Evolutionary conservation across 176 grass and related monocot genomes (phyloP).

Genomic region (Musa schizocarpa): DNA sequence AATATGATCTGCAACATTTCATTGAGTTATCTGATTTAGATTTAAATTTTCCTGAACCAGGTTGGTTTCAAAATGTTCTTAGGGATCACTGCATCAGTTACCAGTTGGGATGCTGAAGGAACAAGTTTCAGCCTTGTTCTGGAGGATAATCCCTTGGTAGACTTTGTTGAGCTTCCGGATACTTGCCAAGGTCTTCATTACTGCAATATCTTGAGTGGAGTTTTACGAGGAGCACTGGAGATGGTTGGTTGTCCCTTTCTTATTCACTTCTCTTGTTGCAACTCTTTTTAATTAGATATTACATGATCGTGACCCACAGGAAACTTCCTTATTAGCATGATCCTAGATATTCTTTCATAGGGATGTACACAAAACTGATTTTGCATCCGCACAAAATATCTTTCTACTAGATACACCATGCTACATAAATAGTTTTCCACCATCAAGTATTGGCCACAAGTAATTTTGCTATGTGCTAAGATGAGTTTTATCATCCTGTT

Average conservation of each 20-base stretch:
- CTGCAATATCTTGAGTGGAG: slow-evolving; percentile 89
- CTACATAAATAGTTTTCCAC: too few species aligned
- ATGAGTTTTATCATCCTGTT: too few species aligned
- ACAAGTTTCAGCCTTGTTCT: slow-evolving; percentile 85
- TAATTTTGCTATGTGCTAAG: too few species aligned
- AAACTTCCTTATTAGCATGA: not conserved
- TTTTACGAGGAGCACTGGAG: slow-evolving; percentile 86
- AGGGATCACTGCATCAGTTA: slow-evolving; percentile 78
- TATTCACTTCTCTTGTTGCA: not conserved
- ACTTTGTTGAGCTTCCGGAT: slow-evolving; percentile 98
- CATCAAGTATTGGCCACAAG: too few species aligned
- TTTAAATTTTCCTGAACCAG: slow-evolving; percentile 30
- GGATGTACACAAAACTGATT: too few species aligned
- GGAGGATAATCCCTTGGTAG: slow-evolving; percentile 96
- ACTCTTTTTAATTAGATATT: not conserved
- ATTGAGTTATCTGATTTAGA: not conserved
- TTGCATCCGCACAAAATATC: too few species aligned
- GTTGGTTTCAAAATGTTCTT: slow-evolving; percentile 99
- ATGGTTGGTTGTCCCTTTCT: slow-evolving; percentile 47
- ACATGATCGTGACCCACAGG: not conserved
- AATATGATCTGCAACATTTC: not conserved
- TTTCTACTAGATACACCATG: too few species aligned
- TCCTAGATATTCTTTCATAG: too few species aligned
- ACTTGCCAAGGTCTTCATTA: slow-evolving; percentile 90
- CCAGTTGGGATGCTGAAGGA: slow-evolving; percentile 95